Percentiles rank a stretch among this genome's conserved stretches.
phyloP scores from a whole-genome alignment of 176 grass and related monocot genomes.

The Chloris gayana region DNA sequence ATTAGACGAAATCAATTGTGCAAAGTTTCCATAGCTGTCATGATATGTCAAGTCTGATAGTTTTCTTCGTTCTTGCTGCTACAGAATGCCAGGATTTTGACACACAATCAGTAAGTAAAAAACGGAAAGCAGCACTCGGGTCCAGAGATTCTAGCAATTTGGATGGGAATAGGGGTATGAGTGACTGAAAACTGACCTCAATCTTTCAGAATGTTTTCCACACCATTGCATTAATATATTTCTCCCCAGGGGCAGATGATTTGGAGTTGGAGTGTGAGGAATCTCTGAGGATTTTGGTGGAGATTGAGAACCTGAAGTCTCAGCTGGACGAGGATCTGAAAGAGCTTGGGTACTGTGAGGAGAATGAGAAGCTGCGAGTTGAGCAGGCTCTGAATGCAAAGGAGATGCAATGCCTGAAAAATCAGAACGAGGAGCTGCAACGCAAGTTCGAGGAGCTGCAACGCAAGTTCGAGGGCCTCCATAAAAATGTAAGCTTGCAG shows the following conservation, averaged over 20 bases:
- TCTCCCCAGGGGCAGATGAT: neutral
- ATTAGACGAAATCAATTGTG: too few species aligned
- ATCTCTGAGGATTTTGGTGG: neutral
- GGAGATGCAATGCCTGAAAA: neutral
- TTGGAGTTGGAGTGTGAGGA: neutral
- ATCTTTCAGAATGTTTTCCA: neutral
- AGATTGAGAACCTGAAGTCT: conserved; percentile 19
- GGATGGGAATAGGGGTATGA: neutral
- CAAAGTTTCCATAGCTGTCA: neutral
- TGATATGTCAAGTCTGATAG: too few species aligned
- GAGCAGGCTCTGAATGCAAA: neutral
- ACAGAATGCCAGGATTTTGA: neutral
- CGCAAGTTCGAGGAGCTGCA: conserved; percentile 18
- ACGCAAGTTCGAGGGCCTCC: neutral
- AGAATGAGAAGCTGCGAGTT: conserved; percentile 27
- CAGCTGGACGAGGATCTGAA: conserved; percentile 2
- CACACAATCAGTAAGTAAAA: neutral
- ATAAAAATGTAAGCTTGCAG: neutral
- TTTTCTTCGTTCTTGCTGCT: neutral
- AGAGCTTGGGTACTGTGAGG: conserved; percentile 12
- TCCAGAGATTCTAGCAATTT: neutral
- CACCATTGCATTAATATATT: neutral
- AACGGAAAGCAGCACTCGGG: neutral
- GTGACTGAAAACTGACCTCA: neutral
- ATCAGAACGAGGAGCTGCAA: conserved; percentile 10